These are phyloP conservation scores for Cercophora sp. DNA, from an alignment of 495 filamentous ascomycete genomes.

Conservation along the genomic window DNA sequence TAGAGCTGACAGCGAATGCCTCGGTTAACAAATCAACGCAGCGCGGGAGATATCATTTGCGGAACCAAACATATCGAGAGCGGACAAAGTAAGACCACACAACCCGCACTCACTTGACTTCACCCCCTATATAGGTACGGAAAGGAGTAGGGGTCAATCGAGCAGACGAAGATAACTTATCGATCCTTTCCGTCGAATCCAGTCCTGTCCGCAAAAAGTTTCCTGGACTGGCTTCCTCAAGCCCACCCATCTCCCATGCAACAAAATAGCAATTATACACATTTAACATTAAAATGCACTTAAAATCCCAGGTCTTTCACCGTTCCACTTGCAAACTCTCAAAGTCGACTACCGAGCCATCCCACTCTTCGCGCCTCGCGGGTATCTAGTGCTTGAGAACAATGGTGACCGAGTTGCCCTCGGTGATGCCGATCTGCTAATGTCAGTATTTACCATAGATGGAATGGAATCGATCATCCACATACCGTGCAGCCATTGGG, in stretches of 20 bases:
- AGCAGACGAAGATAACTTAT: background rate
- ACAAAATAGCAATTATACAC: constrained; percentile 45
- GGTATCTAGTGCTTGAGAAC: constrained; percentile 21
- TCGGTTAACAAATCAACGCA: too few species aligned
- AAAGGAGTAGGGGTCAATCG: too few species aligned
- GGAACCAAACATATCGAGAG: too few species aligned
- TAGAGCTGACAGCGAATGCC: too few species aligned
- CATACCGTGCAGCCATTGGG: constrained; percentile 68
- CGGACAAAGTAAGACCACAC: too few species aligned
- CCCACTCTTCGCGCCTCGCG: background rate
- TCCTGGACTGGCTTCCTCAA: background rate
- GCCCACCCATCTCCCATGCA: constrained; percentile 8
- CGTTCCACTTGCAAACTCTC: background rate
- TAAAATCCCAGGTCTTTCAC: constrained; percentile 15
- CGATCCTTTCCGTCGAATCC: background rate
- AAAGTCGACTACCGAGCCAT: constrained; percentile 7
- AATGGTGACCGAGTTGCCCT: constrained; percentile 35
- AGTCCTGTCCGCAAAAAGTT: background rate
- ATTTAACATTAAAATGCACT: constrained; percentile 25
- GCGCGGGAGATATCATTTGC: too few species aligned
- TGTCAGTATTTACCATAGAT: constrained; percentile 13
- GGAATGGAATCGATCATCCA: constrained; percentile 11
- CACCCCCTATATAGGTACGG: too few species aligned
- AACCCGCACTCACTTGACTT: too few species aligned
- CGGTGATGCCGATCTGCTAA: constrained; percentile 34